Evolutionary conservation across 1,139 yeast genomes (phyloP).

Genomic region (Ogataea hybrid): DNA sequence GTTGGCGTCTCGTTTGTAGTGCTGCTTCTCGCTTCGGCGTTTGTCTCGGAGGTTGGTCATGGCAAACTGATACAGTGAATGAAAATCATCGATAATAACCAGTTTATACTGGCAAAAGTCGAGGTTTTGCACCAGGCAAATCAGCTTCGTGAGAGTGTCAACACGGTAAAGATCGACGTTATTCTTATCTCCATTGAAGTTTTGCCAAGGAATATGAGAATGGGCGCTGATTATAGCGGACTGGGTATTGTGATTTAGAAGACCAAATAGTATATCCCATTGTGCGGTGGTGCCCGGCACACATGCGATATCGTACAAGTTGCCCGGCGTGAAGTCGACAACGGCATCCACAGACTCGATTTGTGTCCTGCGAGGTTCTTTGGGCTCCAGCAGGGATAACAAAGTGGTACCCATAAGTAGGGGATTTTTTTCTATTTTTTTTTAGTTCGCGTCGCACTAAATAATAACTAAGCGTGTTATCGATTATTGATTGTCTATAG

Average conservation of each 20-base stretch:
- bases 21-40: slow-evolving; percentile 4
- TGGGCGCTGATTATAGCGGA: slow-evolving; percentile 1
- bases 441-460: background rate
- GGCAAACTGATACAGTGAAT: slow-evolving; percentile 20
- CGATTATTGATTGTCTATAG: slow-evolving; percentile 5
- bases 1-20: slow-evolving; percentile 17
- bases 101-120: slow-evolving; percentile 19
- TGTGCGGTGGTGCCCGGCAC: slow-evolving; percentile 27
- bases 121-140: slow-evolving; percentile 21
- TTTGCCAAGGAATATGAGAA: slow-evolving; percentile 27
- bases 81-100: slow-evolving; percentile 28
- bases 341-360: slow-evolving; percentile 2
- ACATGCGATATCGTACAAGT: slow-evolving; percentile 27
- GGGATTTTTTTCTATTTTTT: background rate
- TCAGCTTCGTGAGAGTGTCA: slow-evolving; percentile 21
- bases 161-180: slow-evolving; percentile 17
- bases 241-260: slow-evolving; percentile 6
- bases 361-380: background rate
- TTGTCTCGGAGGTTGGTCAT: slow-evolving; percentile 10
- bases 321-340: slow-evolving; percentile 10
- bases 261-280: slow-evolving; percentile 25
- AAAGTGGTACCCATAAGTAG: slow-evolving; percentile 3
- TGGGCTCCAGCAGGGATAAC: slow-evolving; percentile 8
- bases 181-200: slow-evolving; percentile 11
- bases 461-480: background rate